Base-by-base conservation (phyloP, 345 rosid species). In the Acer campestre region DNA sequence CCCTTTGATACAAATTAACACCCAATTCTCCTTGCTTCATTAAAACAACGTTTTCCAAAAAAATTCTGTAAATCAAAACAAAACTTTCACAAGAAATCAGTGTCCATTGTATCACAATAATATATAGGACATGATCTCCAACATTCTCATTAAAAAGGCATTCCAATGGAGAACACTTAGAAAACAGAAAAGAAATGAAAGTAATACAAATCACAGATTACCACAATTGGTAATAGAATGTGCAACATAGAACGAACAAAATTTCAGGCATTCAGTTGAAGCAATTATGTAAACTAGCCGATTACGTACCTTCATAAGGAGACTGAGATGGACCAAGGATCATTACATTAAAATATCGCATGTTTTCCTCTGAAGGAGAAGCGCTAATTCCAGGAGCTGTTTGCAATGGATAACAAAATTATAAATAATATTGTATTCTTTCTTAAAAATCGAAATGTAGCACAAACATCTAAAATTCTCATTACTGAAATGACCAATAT, bases 381-480 rank as follows among this genome's bases (percentile, higher is more conserved):
- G 90, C 90, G 79, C 90, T 88, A 48, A 88, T 88, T 58, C 90
- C 90, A 0, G 90, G 89, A 48, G 90, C 89, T 88, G 84, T 31
- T 80, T 16, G 29, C 27, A 75, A 44, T 35, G 49, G 63, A 79
- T 11, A 55, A 55, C 67, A 40, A 58, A 68, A 63, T 27, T n/a
- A 53, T 25, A 75, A 44, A 1, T 40, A 55, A 38, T 20, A 14
- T 62, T 25, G 58, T 16, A 44, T 25, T 42, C 20, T 42, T 44
- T 46, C 49, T n/a, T 11, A 49, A 10, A 29, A 27, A 49, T 48
- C 12, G 17, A 4, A n/a, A 75, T 31, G 38, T 20, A 17, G 46
- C 14, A 46, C 3, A 2, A 63, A 12, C 20, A 73, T 61, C 7
- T 42, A 74, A 11, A 27, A 7, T 27, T 16, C 77, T 62, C 22